Base-by-base conservation (phyloP, 768 basidiomycete species). In the Leccinum variicolor region DNA sequence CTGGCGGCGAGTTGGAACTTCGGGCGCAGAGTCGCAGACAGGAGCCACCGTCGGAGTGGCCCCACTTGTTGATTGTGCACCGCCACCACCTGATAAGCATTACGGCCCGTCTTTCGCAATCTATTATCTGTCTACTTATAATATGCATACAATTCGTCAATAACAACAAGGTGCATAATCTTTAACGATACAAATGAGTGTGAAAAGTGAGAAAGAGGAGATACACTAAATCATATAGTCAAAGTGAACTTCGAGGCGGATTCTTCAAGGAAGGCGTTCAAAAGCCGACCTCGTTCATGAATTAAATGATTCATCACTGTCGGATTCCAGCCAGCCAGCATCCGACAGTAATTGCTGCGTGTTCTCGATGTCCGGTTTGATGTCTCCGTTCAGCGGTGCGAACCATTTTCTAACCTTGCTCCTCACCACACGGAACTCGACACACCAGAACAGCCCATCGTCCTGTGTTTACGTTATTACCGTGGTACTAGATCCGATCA, bases 381-480 rank as follows among this genome's bases (percentile, higher is more conserved):
- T 78, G 59, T 86, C 84, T 17, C 85, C 86, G 54, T 86, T 82
- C 50, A 84, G 71, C 6, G 86, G 85, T 2, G 85, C 79, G 64
- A 84, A 82, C 66, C 82, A 84, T 66, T 82, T 84, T 33, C 85
- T 80, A 31, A 83, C 66, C 54, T 77, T 78, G 33, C 33, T 55
- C 19, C 26, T 28, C 66, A 50, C 70, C 49, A 76, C 71, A 11
- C 17, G 6, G 56, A 81, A 85, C 50, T 77, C 68, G 31, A 82
- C 84, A 15, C 79, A 79, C 68, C 82, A 87, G 60, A 78, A 83
- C 21, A 84, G 67, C 23, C 82, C 82, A 29, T 79, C 71, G 43
- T 75, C 72, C 81, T 85, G 63, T 53, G 43, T 47, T 53, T 41
- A 29, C n/a, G 33, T 55, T n/a, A 29, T 50, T 14, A 31, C 23